phyloP scores from a whole-genome alignment of 169 alveolate species.

The Plasmodium vinckei region DNA sequence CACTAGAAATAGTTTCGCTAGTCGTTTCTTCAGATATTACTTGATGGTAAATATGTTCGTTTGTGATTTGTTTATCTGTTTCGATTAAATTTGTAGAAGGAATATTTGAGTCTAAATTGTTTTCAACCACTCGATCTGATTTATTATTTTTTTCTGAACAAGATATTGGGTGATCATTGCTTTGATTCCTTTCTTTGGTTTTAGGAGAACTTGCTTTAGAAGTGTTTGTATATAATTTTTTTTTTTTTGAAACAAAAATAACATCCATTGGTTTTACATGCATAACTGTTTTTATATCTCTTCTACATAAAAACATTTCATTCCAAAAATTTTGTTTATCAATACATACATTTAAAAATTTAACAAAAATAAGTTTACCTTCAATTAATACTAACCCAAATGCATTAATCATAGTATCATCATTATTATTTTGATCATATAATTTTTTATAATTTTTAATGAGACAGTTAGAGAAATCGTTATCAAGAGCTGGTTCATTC shows the following conservation, averaged over 20 bases:
- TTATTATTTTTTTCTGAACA: too few species aligned
- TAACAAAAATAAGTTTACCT: conserved; percentile 87
- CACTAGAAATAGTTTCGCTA: too few species aligned
- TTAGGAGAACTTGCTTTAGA: too few species aligned
- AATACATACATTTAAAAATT: conserved; percentile 86
- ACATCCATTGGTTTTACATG: conserved; percentile 81
- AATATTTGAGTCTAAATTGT: too few species aligned
- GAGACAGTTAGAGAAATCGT: not conserved
- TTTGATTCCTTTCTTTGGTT: too few species aligned
- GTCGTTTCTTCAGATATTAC: too few species aligned
- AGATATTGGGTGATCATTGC: too few species aligned
- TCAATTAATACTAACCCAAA: conserved; percentile 82
- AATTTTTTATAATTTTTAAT: conserved; percentile 4
- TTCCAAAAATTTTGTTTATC: conserved; percentile 93
- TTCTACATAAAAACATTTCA: conserved; percentile 88
- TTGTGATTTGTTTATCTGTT: too few species aligned
- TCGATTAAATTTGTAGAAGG: too few species aligned
- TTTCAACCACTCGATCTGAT: too few species aligned
- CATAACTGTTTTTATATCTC: conserved; percentile 89
- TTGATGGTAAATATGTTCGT: too few species aligned
- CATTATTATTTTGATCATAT: conserved; percentile 21
- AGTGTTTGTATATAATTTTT: conserved; percentile 3
- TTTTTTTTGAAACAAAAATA: conserved; percentile 76
- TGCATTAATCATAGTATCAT: conserved; percentile 5
- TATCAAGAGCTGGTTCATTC: not conserved